These are phyloP conservation scores for Spinellus fusiger DNA, from an alignment of 192 early-diverging fungal genomes.

Conservation along the genomic window DNA sequence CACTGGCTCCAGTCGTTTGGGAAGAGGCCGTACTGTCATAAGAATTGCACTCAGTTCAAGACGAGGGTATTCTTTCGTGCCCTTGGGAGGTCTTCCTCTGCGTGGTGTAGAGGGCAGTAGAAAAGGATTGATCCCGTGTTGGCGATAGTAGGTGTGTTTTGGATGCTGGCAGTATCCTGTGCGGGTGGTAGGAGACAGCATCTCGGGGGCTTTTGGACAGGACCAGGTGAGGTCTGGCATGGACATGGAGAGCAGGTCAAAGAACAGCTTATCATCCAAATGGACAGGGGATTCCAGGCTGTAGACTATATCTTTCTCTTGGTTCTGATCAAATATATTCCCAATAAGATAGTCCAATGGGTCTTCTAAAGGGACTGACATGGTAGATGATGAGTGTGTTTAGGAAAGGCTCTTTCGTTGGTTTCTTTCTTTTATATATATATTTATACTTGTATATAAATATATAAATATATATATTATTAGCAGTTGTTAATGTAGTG, in stretches of 20 bases:
- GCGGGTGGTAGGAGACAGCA: not conserved
- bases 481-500: no score
- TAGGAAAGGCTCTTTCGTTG: no score
- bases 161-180: constrained; percentile 20
- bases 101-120: constrained; percentile 4
- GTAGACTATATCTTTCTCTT: no score
- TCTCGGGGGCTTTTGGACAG: not conserved
- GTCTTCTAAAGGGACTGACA: no score
- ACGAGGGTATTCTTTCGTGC: not conserved
- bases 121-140: not conserved
- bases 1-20: constrained; percentile 25
- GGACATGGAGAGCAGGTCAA: not conserved
- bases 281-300: no score
- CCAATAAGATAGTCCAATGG: no score
- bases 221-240: not conserved
- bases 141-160: constrained; percentile 15
- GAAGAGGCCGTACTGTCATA: constrained; percentile 19
- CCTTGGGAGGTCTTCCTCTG: constrained; percentile 22
- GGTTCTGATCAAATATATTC: no score
- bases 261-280: not conserved
- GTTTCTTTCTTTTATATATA: no score
- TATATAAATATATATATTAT: no score
- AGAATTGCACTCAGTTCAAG: not conserved
- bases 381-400: no score
- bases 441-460: not conserved